Evolutionary conservation across 2,329 filamentous ascomycete species (phyloP), one percentile per base, ranked within the genome.

Genomic region (Coleophoma eucalyptorum): DNA sequence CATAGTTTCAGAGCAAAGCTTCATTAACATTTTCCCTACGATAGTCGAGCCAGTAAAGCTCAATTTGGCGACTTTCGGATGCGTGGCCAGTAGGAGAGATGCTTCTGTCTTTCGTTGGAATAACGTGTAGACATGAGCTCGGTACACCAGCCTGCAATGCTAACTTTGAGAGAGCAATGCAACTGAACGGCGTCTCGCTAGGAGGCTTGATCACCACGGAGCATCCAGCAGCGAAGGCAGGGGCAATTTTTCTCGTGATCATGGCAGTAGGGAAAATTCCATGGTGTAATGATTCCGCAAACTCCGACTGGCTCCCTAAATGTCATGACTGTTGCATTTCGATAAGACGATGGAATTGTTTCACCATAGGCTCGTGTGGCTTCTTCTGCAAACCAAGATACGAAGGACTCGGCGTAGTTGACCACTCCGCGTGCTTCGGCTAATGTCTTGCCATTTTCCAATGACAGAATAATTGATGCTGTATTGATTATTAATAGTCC

Each of bases 381-480:
- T 70, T 90, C 87, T 66, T 89, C 87, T 52, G 79, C 81, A 68
- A 90, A 91, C 87, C 87, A 90, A 67, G 89, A 84, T 55, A 89
- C 80, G 68, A 90, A 90, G 67, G 76, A 81, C 53, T 86, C 82
- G 5, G 86, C 86, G 60, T 90, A 90, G 20, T 74, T 72, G 4
- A 86, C 79, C 71, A 90, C 87, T 21, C 81, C 83, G 64, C 80
- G 80, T 34, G 87, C 84, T 62, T 90, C 87, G 18, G 85, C 80
- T 33, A 86, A 64, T 1, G 89, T 88, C 73, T 94, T 94, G 55
- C 90, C 90, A 58, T 93, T 94, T 73, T 95, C 89, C 81, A 86
- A 87, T 34, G 89, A 92, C 61, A 94, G 89, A 55, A 94, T 76
- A 54, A 78, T 87, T 10, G 88, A 87, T 20, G 94, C 86, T 51